These are phyloP conservation scores for Pythium brachiatum DNA, from an alignment of 352 stramenopile genomes.

Conservation along the genomic window DNA sequence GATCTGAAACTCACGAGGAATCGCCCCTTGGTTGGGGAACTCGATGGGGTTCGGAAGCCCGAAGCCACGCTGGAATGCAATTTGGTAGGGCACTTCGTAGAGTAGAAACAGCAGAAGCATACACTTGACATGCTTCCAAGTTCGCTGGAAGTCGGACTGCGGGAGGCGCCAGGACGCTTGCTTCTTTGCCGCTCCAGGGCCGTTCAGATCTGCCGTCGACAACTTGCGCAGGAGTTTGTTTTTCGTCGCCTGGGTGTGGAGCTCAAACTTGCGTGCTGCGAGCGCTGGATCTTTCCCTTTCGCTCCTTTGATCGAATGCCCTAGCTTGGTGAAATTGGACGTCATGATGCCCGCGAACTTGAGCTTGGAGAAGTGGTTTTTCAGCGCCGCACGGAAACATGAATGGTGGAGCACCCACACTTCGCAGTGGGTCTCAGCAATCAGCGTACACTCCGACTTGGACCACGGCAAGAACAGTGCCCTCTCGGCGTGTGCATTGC, in stretches of 20 bases:
- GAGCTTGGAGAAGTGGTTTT: conserved; percentile 55
- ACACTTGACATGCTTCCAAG: conserved; percentile 22
- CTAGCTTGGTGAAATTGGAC: neutral
- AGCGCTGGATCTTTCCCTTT: conserved; percentile 4
- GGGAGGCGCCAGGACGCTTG: conserved; percentile 18
- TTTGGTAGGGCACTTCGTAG: conserved; percentile 31
- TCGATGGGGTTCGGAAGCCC: conserved; percentile 15
- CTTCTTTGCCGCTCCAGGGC: neutral
- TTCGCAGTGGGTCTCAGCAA: conserved; percentile 29
- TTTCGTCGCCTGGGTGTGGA: conserved; percentile 1
- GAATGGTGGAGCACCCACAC: conserved; percentile 22
- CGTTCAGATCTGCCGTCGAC: conserved; percentile 6
- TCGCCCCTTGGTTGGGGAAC: conserved; percentile 24
- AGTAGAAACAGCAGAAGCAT: conserved; percentile 14
- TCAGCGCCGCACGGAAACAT: conserved; percentile 30
- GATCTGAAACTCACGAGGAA: conserved; percentile 36
- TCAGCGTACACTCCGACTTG: conserved; percentile 5
- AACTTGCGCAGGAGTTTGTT: conserved; percentile 24
- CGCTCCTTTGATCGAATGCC: neutral
- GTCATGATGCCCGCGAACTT: conserved; percentile 46
- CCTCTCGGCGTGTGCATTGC: conserved; percentile 22
- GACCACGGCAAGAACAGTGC: conserved; percentile 13
- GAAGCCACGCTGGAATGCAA: conserved; percentile 31
- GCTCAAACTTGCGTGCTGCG: conserved; percentile 4
- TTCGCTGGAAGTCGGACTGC: conserved; percentile 17